Percentiles rank a stretch among this genome's conserved stretches.
These are phyloP conservation scores for Rhododendron ferrugineum DNA, from an alignment of 148 eudicot species.

Conservation along the genomic window DNA sequence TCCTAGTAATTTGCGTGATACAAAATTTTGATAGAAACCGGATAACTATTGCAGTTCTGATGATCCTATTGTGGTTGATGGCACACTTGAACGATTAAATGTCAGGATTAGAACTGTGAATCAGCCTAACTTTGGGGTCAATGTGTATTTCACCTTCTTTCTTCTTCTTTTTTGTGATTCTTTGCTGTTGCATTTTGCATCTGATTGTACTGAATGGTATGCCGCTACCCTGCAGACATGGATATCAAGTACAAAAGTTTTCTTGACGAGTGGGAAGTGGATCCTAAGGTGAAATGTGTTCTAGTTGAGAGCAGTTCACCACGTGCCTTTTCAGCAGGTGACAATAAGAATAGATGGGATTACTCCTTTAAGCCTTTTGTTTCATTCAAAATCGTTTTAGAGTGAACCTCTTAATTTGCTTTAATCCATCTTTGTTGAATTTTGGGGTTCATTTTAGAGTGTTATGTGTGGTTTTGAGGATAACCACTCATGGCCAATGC, in stretches of 20 bases:
- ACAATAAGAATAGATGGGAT: neutral
- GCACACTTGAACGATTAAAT: neutral
- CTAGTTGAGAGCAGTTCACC: slow-evolving; percentile 72
- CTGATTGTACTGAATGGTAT: neutral
- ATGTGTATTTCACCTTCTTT: neutral
- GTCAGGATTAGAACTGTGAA: neutral
- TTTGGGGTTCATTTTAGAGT: neutral
- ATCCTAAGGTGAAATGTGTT: slow-evolving; percentile 88
- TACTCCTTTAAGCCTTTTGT: neutral
- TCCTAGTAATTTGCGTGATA: neutral
- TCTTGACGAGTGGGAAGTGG: slow-evolving; percentile 91
- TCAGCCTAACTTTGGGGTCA: neutral
- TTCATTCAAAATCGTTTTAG: slow-evolving; percentile 13
- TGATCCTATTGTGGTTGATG: neutral
- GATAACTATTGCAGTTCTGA: neutral
- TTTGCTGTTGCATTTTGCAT: neutral
- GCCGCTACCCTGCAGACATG: slow-evolving; percentile 59
- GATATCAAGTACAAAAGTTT: slow-evolving; percentile 73
- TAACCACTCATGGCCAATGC: slow-evolving; percentile 47
- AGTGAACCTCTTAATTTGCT: neutral
- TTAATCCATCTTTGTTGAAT: neutral
- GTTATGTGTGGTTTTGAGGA: slow-evolving; percentile 19
- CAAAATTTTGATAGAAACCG: neutral
- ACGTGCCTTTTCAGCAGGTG: slow-evolving; percentile 97
- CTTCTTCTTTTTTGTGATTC: neutral